Percentiles rank a stretch among this genome's conserved stretches.
These are phyloP conservation scores for Lecanicillium sp. DNA, from an alignment of 2,329 filamentous ascomycete genomes.

Conservation along the genomic window DNA sequence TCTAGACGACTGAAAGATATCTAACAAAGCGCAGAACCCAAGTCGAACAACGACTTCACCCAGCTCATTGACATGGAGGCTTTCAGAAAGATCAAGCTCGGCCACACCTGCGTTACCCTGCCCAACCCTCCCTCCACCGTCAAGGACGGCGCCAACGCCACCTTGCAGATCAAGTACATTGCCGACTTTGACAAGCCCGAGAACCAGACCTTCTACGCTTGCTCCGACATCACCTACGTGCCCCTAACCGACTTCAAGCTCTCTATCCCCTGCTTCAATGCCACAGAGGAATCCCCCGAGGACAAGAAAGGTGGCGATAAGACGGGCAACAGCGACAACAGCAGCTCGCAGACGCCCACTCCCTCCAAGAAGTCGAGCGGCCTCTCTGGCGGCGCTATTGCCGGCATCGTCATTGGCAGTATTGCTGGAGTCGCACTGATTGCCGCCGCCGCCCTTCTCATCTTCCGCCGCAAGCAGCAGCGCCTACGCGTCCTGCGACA, in stretches of 20 bases:
- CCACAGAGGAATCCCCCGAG: constrained; percentile 27
- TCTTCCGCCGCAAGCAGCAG: constrained; percentile 33
- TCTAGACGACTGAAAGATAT: background rate
- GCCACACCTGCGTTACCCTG: constrained; percentile 40
- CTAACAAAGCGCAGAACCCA: constrained; percentile 27
- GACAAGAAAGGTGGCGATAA: constrained; percentile 17
- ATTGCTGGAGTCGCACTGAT: constrained; percentile 57
- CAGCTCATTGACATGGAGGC: constrained; percentile 30
- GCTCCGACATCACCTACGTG: constrained; percentile 42
- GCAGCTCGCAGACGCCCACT: constrained; percentile 11
- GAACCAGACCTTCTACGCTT: constrained; percentile 43
- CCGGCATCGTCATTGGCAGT: constrained; percentile 67
- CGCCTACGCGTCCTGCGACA: constrained; percentile 19
- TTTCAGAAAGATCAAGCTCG: constrained; percentile 35
- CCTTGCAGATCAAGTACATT: constrained; percentile 43
- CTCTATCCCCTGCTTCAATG: constrained; percentile 38
- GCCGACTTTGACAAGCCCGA: constrained; percentile 37
- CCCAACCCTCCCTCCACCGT: constrained; percentile 28
- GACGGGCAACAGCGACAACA: constrained; percentile 15
- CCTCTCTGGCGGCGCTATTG: constrained; percentile 64
- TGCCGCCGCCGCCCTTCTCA: constrained; percentile 52
- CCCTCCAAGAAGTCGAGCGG: constrained; percentile 22
- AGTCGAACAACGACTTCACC: constrained; percentile 34
- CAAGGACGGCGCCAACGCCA: constrained; percentile 39
- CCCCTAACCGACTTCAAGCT: constrained; percentile 27